Evolutionary conservation across 371 early-diverging fungal species (phyloP).

Genomic region (Entomophthora muscae): DNA sequence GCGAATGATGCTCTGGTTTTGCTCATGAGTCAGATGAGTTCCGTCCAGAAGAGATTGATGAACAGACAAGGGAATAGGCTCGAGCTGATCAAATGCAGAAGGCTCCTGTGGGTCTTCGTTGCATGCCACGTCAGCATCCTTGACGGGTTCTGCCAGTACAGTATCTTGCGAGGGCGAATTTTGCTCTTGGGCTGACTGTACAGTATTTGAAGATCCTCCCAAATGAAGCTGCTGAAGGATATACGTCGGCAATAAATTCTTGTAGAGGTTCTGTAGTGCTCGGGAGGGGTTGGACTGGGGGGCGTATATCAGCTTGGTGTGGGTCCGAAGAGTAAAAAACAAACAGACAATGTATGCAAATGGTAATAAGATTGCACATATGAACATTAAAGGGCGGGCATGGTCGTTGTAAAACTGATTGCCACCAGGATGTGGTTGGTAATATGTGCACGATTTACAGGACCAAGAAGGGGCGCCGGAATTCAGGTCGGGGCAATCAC

Average conservation of each 20-base stretch:
- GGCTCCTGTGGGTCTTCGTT: not conserved
- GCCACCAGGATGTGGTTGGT: constrained; percentile 43
- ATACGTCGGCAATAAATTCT: constrained; percentile 16
- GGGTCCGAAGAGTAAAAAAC: constrained; percentile 84
- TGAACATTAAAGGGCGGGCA: constrained; percentile 71
- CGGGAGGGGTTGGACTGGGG: constrained; percentile 15
- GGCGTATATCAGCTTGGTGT: constrained; percentile 37
- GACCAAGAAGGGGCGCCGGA: constrained; percentile 11
- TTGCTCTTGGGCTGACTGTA: not conserved
- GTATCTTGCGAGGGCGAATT: not conserved
- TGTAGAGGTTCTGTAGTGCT: constrained; percentile 14
- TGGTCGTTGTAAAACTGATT: constrained; percentile 68
- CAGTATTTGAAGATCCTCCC: not conserved
- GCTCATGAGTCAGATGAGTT: not conserved
- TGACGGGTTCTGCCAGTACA: not conserved
- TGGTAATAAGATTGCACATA: constrained; percentile 71
- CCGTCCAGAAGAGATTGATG: constrained; percentile 1
- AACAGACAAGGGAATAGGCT: not conserved
- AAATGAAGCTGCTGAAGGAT: constrained; percentile 7
- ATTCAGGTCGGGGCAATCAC: not conserved
- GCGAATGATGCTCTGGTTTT: constrained; percentile 1
- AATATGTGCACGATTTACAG: constrained; percentile 41
- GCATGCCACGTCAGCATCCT: not conserved
- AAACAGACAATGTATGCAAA: constrained; percentile 80
- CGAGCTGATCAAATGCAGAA: not conserved